Percentiles rank a stretch among this genome's conserved stretches.
These are phyloP conservation scores for Coemansia sp. DNA, from an alignment of 192 early-diverging fungal species.

Conservation along the genomic window DNA sequence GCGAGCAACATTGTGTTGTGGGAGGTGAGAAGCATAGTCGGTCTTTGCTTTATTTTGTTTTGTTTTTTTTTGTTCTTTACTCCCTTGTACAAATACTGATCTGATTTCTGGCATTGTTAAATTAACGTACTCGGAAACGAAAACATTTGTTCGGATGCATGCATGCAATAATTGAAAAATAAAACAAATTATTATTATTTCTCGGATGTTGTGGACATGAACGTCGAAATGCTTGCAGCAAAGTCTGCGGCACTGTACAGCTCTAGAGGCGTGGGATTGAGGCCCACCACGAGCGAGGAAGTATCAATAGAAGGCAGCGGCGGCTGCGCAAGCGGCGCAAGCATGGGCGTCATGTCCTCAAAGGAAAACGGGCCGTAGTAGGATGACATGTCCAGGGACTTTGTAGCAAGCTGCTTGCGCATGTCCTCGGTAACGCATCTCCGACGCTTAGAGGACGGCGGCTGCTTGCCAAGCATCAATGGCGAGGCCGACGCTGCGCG, in stretches of 20 bases:
- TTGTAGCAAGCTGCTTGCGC: slow-evolving; percentile 52
- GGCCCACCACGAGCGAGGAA: not conserved
- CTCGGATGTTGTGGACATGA: slow-evolving; percentile 17
- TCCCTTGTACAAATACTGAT: too few relatives aligned
- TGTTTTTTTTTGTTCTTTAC: not conserved
- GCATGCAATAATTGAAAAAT: slow-evolving; percentile 1
- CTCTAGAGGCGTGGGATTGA: slow-evolving; percentile 24
- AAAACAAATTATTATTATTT: not conserved
- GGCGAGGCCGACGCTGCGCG: slow-evolving; percentile 47
- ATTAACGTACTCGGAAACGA: not conserved
- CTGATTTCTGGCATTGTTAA: too few relatives aligned
- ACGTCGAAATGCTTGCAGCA: slow-evolving; percentile 37
- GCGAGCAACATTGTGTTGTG: slow-evolving; percentile 30
- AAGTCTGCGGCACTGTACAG: slow-evolving; percentile 40
- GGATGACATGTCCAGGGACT: slow-evolving; percentile 3
- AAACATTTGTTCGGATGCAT: not conserved
- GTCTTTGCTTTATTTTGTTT: not conserved
- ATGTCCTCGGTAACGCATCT: slow-evolving; percentile 48
- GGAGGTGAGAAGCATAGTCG: not conserved
- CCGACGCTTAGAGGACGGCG: slow-evolving; percentile 38
- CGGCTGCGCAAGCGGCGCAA: slow-evolving; percentile 21
- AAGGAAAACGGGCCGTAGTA: not conserved
- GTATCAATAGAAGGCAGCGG: not conserved
- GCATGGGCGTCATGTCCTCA: slow-evolving; percentile 19
- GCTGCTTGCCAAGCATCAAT: slow-evolving; percentile 17